Conservation (phyloP, 2,329 filamentous ascomycete species). For the Diaporthe nobilis region DNA sequence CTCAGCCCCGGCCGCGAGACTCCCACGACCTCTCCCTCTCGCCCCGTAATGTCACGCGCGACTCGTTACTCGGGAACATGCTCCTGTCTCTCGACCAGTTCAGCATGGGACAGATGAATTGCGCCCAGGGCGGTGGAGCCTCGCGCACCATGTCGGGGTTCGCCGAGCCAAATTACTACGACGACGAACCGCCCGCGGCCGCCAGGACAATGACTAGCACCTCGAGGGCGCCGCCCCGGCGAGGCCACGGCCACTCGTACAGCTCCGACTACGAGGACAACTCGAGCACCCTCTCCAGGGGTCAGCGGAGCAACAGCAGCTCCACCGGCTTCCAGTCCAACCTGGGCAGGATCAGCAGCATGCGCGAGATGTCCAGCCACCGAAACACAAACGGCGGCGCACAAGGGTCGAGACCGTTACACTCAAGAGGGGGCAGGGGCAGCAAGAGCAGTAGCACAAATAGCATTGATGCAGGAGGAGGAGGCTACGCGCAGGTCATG, state of each 20-base stretch:
- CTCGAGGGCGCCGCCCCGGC: conserved; percentile 45
- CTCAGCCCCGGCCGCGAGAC: conserved; percentile 63
- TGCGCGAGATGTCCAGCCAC: conserved; percentile 62
- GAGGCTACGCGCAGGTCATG: conserved; percentile 69
- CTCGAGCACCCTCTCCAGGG: conserved; percentile 68
- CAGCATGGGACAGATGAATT: conserved; percentile 65
- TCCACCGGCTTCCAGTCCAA: conserved; percentile 74
- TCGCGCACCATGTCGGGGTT: conserved; percentile 48
- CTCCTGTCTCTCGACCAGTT: conserved; percentile 92
- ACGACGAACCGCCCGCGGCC: conserved; percentile 50
- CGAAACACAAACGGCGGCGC: conserved; percentile 48
- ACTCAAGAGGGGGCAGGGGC: conserved; percentile 72
- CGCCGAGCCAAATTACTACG: conserved; percentile 48
- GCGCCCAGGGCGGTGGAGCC: conserved; percentile 44
- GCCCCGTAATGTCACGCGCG: conserved; percentile 81
- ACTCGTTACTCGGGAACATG: conserved; percentile 97
- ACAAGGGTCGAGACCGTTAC: conserved; percentile 57
- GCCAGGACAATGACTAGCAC: conserved; percentile 48
- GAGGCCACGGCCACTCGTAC: conserved; percentile 67
- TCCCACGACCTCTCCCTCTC: conserved; percentile 90
- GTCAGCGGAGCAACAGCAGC: conserved; percentile 81
- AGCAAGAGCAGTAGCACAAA: conserved; percentile 81
- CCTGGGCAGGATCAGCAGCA: conserved; percentile 74
- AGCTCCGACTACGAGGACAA: conserved; percentile 70
- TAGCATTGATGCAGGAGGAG: conserved; percentile 69